Base-by-base conservation (phyloP, 2,329 filamentous ascomycete genomes). In the Colletotrichum sp. region DNA sequence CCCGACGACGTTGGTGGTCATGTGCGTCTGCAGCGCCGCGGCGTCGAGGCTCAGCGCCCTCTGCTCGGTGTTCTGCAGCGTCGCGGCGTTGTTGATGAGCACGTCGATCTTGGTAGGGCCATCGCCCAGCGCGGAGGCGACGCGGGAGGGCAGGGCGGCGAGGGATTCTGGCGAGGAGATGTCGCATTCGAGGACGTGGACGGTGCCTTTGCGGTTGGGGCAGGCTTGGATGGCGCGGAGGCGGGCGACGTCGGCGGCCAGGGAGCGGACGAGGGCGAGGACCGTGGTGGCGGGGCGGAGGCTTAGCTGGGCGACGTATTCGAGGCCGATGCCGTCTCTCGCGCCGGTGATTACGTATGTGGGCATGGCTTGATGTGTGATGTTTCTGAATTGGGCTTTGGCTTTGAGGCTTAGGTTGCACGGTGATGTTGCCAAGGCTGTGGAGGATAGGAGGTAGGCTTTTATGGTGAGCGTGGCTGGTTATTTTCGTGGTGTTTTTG, bases 1-100 rank as follows among this genome's bases (percentile, higher is more conserved):
- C 0, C 87, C 88, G 21, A 88, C 70, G 5, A 89, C 87, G 70
- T 89, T 89, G 76, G 84, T 80, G 30, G 82, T 79, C 65, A 89
- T 84, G 64, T 87, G 84, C n/a, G 82, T 78, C 3, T 81, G 55
- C 32, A 89, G 77, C 3, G 81, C 83, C 1, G 81, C 80, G 0
- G 83, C 77, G 12, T 83, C 82, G 2, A 89, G 82, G 1, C 80
- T 82, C 21, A 88, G 78, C 26, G 82, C 83, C 18, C 80, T 86
- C 66, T 88, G 83, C 10, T 78, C 69, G 0, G 81, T 79, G 2
- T 81, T 24, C 10, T 67, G 34, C 21, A 81, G 80, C 24, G 79
- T 56, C 16, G 77, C 81, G 32, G 84, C 84, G 71, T 87, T 86
- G 79, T 86, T 86, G 71, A 86, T 80, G 9, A 87, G 78, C 30